Evolutionary conservation across 768 basidiomycete genomes (phyloP), one percentile per base, ranked within the genome.

Genomic region (Tephrocybe rancida): DNA sequence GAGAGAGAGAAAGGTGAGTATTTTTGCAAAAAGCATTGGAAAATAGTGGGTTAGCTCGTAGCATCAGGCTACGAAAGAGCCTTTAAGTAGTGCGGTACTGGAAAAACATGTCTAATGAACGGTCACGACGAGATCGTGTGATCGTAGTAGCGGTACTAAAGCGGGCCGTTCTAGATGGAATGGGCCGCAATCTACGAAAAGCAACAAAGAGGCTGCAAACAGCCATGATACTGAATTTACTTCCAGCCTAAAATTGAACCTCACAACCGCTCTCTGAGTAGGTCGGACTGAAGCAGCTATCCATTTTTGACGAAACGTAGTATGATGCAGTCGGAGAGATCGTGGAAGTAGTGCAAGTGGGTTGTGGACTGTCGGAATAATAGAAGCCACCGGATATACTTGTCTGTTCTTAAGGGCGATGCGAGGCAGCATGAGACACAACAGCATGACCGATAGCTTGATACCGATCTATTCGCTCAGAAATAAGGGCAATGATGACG

Each of bases 101-200:
- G 38, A 54, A 25, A 54, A 18, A 25, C 22, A 37, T 37, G 35
- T 32, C 35, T 4, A 7, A 37, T 38, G 26, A 25, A 13, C 25
- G 44, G 45, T 35, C 46, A 54, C 1, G 21, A 38, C 25, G 16
- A 5, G 26, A 37, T 49, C 56, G 48, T 52, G 56, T 52, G 56
- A 57, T 53, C 39, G 30, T 32, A n/a, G 22, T 16, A 29, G 38
- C 44, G 50, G 51, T 16, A 38, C n/a, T 29, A 30, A 16, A 44
- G 42, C 51, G 56, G 56, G 44, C 50, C 56, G 56, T 21, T 39
- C 21, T 2, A 48, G 3, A 14, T 25, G n/a, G 14, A 47, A 7
- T 38, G 48, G 26, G 32, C 46, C 44, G 50, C 32, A 37, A 37
- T 37, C n/a, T 37, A 37, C n/a, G n/a, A n/a, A n/a, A n/a, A 35